Percentiles rank a stretch among this genome's conserved stretches.
Evolutionary conservation across 1,284 basidiomycete genomes (phyloP).

Genomic region (Cryptococcus deneoformans): DNA sequence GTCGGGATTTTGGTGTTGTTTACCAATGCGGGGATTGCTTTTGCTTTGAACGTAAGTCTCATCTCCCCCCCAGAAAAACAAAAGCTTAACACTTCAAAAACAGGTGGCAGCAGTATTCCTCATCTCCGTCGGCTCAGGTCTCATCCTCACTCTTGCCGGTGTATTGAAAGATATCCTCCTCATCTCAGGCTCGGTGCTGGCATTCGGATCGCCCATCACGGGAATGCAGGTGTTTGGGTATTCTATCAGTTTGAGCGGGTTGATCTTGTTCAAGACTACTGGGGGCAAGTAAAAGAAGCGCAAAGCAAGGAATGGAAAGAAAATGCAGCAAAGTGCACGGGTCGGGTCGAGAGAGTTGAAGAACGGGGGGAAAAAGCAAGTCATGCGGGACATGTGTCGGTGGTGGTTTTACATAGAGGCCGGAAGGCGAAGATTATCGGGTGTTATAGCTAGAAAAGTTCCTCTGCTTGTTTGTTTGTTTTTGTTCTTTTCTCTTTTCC

Average conservation of each 20-base stretch:
- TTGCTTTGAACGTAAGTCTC: conserved; percentile 68
- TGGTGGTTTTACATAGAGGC: no score
- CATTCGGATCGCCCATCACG: conserved; percentile 77
- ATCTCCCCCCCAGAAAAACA: no score
- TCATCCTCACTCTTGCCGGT: not conserved
- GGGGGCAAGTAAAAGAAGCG: conserved; percentile 41
- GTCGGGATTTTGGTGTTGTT: conserved; percentile 76
- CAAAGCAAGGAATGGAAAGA: no score
- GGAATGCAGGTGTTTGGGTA: conserved; percentile 80
- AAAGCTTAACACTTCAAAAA: not conserved
- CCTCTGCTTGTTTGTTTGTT: no score
- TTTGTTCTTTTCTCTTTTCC: no score
- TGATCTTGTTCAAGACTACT: conserved; percentile 48
- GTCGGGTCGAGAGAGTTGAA: not conserved
- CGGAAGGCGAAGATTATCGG: no score
- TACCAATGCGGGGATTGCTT: conserved; percentile 83
- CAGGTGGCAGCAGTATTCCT: not conserved
- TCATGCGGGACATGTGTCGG: no score
- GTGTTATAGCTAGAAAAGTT: no score
- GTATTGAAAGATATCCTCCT: conserved; percentile 56
- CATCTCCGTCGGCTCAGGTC: not conserved
- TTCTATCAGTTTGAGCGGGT: conserved; percentile 47
- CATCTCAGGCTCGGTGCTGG: conserved; percentile 80
- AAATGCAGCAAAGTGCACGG: not conserved
- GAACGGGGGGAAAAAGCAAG: no score